Base-by-base conservation (phyloP, 768 basidiomycete genomes). In the Psilocybe subaeruginosa region DNA sequence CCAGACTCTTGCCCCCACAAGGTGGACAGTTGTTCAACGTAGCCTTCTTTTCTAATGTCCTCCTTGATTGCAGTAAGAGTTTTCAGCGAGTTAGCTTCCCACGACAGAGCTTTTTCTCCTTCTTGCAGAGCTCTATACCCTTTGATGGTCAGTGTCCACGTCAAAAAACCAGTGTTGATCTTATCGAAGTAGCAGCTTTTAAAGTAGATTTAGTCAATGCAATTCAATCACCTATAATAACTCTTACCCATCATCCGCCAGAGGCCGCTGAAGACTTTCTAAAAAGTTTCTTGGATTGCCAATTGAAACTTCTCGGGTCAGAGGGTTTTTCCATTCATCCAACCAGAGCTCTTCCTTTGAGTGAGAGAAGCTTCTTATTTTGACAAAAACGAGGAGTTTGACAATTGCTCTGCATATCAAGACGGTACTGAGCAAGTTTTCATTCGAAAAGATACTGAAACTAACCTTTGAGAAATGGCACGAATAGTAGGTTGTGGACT, bases 1-100 rank as follows among this genome's bases (percentile, higher is more conserved):
- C 80, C 83, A 27, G 91, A 90, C 73, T 97, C 95, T 75, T 96
- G 93, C 31, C 88, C 81, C 87, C 92, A 95, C 8, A 92, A 79
- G 9, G 76, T 71, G 23, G 84, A 78, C 16, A 95, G 73, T 63
- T 85, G 81, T 27, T 77, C 67, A 68, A 90, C 88, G 76, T 89
- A 93, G 1, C 79, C 79, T 51, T 76, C 71, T n/a, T 76, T 75
- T n/a, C 69, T 67, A 17, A 87, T 73, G 9, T 77, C 69, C 37
- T 80, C 74, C 37, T 73, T 72, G 62, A 95, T 82, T 12, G 83
- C 81, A 23, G 80, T 69, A 8, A 95, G 73, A 30, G 75, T 76
- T 8, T 82, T 73, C 46, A 76, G 71, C 1, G 89, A 90, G 3
- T 71, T 73, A 3, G 68, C 29, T 46, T 92, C 88, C 85, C 91